Conservation (phyloP, 73 alveolate species). For the Paramecium primaurelia region DNA sequence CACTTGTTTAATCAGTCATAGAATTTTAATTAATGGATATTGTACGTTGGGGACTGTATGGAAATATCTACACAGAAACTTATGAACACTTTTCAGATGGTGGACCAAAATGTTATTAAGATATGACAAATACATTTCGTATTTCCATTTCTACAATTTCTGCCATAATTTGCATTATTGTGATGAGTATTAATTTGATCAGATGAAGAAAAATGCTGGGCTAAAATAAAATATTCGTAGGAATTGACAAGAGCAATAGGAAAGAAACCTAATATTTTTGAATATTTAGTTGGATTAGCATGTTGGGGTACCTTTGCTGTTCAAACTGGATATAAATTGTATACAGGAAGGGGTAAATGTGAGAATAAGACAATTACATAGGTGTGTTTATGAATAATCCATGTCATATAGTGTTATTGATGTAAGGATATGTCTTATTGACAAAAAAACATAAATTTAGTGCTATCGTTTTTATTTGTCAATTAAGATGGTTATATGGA, state of each 20-base stretch:
- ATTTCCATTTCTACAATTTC: conserved; percentile 18
- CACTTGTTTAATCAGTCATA: neutral
- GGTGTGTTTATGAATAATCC: conserved; percentile 64
- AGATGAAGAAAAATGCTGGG: conserved; percentile 3
- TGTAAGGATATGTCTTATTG: conserved; percentile 40
- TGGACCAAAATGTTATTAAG: conserved; percentile 53
- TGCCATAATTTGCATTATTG: neutral
- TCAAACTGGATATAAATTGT: conserved; percentile 42
- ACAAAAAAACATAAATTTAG: conserved; percentile 46
- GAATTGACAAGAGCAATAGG: conserved; percentile 8
- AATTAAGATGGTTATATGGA: conserved; percentile 59
- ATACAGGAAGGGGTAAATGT: conserved; percentile 56
- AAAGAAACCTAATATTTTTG: conserved; percentile 10
- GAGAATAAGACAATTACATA: neutral
- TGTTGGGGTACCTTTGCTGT: conserved; percentile 49
- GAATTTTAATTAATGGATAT: conserved; percentile 38
- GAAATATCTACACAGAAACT: conserved; percentile 59
- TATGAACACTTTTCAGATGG: conserved; percentile 61
- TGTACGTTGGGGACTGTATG: neutral
- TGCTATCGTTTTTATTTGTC: conserved; percentile 31
- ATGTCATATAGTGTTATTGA: conserved; percentile 52
- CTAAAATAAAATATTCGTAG: neutral
- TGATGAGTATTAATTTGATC: neutral
- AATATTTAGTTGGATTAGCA: neutral
- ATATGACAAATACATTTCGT: conserved; percentile 7